Evolutionary conservation across 148 eudicot species (phyloP).

Genomic region (Beta vulgaris): DNA sequence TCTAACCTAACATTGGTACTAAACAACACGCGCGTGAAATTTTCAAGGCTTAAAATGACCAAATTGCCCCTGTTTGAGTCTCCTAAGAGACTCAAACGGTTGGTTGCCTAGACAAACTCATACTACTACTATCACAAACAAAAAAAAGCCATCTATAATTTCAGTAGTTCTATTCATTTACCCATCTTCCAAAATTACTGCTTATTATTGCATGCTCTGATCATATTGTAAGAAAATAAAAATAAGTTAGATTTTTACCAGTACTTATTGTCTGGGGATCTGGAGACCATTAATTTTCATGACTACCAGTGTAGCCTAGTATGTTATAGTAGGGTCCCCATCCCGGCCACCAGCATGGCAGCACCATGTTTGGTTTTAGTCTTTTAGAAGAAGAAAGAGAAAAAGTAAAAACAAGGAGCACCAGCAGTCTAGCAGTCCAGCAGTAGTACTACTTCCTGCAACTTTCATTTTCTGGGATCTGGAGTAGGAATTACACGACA

Average conservation of each 20-base stretch:
- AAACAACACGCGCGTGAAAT: too few species aligned
- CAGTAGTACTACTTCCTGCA: conserved; percentile 8
- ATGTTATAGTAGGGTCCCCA: conserved; percentile 27
- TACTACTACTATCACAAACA: too few species aligned
- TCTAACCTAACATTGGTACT: too few species aligned
- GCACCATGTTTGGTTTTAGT: too few species aligned
- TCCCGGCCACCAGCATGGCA: not conserved
- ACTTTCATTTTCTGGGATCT: conserved; percentile 34
- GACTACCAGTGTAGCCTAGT: conserved; percentile 28
- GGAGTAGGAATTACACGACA: conserved; percentile 21
- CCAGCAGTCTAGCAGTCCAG: not conserved
- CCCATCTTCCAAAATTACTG: too few species aligned
- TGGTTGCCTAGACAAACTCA: too few species aligned
- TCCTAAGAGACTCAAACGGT: too few species aligned
- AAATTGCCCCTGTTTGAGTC: too few species aligned
- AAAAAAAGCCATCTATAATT: too few species aligned
- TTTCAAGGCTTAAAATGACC: too few species aligned
- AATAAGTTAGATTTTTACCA: not conserved
- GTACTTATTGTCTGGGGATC: conserved; percentile 29
- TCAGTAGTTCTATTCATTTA: too few species aligned
- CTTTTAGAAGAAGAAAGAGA: not conserved
- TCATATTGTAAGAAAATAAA: conserved; percentile 15
- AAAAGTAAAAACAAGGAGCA: conserved; percentile 9
- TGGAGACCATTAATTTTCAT: conserved; percentile 30
- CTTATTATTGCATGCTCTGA: conserved; percentile 22